These are phyloP conservation scores for Gonium pectorale DNA, from an alignment of 139 green algal genomes.

Conservation along the genomic window DNA sequence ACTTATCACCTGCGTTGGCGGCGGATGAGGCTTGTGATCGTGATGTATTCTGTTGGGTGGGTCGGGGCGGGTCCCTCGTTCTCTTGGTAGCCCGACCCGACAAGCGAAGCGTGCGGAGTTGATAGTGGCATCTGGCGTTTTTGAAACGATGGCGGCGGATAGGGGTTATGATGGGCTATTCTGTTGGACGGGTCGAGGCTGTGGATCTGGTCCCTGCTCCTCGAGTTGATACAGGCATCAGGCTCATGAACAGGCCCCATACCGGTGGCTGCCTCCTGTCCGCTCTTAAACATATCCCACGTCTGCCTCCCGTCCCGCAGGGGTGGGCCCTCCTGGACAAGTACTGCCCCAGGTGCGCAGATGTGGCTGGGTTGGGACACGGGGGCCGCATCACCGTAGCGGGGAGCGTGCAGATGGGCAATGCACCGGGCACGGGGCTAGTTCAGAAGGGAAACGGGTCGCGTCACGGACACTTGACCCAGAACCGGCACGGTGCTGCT, in stretches of 20 bases:
- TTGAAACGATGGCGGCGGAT: background rate
- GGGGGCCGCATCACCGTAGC: no score
- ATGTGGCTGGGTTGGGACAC: background rate
- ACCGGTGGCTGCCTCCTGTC: background rate
- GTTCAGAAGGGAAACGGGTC: background rate
- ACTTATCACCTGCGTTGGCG: no score
- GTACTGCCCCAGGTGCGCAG: constrained; percentile 45
- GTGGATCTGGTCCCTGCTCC: background rate
- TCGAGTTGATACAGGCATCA: background rate
- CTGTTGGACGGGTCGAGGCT: background rate
- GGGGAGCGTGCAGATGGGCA: background rate
- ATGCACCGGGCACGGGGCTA: background rate
- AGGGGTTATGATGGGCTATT: background rate
- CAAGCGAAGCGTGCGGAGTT: background rate
- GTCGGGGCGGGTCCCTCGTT: background rate
- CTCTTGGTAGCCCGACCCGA: background rate
- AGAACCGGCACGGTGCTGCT: no score
- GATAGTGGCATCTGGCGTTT: background rate
- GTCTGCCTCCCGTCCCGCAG: background rate
- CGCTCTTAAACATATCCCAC: background rate
- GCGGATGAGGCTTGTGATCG: background rate
- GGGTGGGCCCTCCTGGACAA: constrained; percentile 51
- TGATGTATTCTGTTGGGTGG: background rate
- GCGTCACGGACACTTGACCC: no score
- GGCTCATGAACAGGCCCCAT: background rate